Conservation (phyloP, 305 asterid genomes). For the Fraxinus albicans region DNA sequence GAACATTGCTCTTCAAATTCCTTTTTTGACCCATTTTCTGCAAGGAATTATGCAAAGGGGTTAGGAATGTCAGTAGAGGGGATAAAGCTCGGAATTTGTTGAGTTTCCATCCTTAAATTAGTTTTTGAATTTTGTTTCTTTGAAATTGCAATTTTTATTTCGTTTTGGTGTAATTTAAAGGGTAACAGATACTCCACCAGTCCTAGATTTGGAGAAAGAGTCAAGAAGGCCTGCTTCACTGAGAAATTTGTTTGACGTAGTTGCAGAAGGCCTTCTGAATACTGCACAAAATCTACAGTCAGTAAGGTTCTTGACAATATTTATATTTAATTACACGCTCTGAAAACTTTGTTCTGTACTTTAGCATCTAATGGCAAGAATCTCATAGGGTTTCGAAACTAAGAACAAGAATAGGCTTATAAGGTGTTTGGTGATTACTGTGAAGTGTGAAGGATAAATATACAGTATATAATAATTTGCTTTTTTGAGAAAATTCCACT, state of each 20-base stretch:
- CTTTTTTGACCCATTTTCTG: slow-evolving; percentile 35
- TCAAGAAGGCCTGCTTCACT: too few species aligned
- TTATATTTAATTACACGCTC: background rate
- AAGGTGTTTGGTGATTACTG: background rate
- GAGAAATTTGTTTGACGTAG: too few species aligned
- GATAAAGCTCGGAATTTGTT: slow-evolving; percentile 36
- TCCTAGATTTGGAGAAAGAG: background rate
- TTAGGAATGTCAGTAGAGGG: slow-evolving; percentile 47
- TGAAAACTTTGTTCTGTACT: background rate
- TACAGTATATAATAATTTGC: background rate
- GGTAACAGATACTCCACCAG: background rate
- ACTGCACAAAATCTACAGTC: slow-evolving; percentile 54
- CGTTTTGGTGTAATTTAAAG: background rate
- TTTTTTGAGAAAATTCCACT: background rate
- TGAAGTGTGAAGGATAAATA: background rate
- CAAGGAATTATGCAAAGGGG: slow-evolving; percentile 35
- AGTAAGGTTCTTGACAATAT: slow-evolving; percentile 31
- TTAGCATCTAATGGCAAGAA: background rate
- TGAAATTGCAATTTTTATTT: background rate
- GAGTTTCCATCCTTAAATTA: slow-evolving; percentile 24
- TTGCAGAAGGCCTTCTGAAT: slow-evolving; percentile 33
- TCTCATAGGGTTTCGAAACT: background rate
- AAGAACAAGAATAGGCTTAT: background rate
- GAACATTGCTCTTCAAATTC: slow-evolving; percentile 65
- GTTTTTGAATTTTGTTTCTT: background rate